Percentiles rank a stretch among this genome's conserved stretches.
phyloP scores from a whole-genome alignment of 345 rosid genomes.

The Erucastrum elatum region DNA sequence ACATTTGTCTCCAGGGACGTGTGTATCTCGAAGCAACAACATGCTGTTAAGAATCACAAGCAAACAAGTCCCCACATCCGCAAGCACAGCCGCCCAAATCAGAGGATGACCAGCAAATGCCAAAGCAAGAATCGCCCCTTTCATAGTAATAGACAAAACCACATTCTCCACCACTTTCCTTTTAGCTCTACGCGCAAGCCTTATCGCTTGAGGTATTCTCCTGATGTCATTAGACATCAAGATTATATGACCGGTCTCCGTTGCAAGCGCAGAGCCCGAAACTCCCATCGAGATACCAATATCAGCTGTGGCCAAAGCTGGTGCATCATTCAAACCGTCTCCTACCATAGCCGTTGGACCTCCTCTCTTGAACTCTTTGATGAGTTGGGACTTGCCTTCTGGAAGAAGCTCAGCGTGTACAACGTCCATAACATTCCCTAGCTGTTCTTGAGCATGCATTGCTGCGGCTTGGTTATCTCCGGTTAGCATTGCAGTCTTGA shows the following conservation, averaged over 20 bases:
- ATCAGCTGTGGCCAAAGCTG: conserved; percentile 86
- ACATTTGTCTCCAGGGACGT: conserved; percentile 18
- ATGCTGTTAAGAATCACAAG: conserved; percentile 82
- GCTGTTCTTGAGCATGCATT: conserved; percentile 72
- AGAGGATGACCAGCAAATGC: conserved; percentile 83
- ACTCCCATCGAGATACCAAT: conserved; percentile 94
- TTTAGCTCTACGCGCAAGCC: conserved; percentile 55
- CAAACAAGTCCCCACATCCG: conserved; percentile 87
- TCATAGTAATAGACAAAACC: conserved; percentile 56
- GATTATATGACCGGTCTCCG: conserved; percentile 74
- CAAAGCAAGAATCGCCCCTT: conserved; percentile 63
- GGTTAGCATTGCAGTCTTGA: conserved; percentile 75
- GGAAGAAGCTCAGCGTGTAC: conserved; percentile 82
- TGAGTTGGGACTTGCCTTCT: conserved; percentile 61
- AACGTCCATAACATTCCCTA: conserved; percentile 55
- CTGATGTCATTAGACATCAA: conserved; percentile 85
- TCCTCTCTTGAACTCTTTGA: conserved; percentile 46
- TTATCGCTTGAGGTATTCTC: conserved; percentile 66
- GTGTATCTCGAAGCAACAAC: conserved; percentile 51
- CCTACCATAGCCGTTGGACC: conserved; percentile 85
- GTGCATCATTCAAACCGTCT: conserved; percentile 92
- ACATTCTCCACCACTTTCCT: conserved; percentile 77
- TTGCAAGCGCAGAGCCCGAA: conserved; percentile 87
- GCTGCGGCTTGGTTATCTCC: conserved; percentile 81
- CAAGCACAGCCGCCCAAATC: conserved; percentile 88